Percentiles rank a stretch among this genome's conserved stretches.
These are phyloP conservation scores for Ceratobasidium sp. DNA, from an alignment of 1,284 basidiomycete species.

Conservation along the genomic window DNA sequence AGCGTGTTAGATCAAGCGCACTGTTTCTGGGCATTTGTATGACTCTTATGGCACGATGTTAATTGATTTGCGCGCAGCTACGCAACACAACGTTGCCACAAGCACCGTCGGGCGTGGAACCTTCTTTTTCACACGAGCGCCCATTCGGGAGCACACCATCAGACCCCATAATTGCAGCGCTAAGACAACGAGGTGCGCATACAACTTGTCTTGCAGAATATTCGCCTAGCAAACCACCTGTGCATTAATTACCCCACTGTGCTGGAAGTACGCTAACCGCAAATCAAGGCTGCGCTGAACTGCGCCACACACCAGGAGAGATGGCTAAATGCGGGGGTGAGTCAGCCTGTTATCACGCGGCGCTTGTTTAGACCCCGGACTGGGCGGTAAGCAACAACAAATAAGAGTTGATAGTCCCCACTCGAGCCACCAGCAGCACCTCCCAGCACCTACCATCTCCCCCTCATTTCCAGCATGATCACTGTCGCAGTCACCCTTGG, in stretches of 20 bases:
- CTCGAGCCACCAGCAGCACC: neutral
- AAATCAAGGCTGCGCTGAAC: neutral
- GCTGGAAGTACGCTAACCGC: neutral
- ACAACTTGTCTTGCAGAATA: neutral
- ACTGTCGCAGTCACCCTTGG: conserved; percentile 30
- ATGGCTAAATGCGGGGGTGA: conserved; percentile 1
- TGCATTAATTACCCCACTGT: neutral
- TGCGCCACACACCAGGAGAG: neutral
- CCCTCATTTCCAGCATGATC: conserved; percentile 34
- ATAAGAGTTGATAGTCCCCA: conserved; percentile 11
- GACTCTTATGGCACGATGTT: too few species aligned
- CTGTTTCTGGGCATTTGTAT: too few species aligned
- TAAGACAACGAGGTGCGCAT: neutral
- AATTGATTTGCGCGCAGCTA: neutral
- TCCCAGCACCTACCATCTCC: conserved; percentile 4
- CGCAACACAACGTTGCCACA: neutral
- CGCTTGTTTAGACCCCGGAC: conserved; percentile 18
- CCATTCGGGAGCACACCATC: conserved; percentile 29
- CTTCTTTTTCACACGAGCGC: conserved; percentile 28
- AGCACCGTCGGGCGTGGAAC: conserved; percentile 9
- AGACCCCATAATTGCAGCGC: conserved; percentile 12
- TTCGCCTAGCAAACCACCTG: neutral
- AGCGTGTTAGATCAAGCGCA: too few species aligned
- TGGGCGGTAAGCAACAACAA: neutral
- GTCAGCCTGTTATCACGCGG: neutral